Evolutionary conservation across 2,329 filamentous ascomycete genomes (phyloP).

Genomic region (Beauveria sp.): DNA sequence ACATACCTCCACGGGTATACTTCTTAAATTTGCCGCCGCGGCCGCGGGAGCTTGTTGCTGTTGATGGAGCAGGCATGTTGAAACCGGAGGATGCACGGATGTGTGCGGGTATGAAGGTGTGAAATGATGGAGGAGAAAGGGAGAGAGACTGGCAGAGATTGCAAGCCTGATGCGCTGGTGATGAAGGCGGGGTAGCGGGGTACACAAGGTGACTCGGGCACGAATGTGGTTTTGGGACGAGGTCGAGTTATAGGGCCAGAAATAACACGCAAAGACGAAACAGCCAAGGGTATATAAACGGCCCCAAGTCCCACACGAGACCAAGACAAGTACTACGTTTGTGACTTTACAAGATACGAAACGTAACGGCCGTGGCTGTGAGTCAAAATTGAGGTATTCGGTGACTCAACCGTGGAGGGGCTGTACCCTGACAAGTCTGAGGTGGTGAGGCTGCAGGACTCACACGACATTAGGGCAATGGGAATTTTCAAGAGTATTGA

Average conservation of each 20-base stretch:
- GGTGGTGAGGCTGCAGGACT: not conserved
- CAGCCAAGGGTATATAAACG: not conserved
- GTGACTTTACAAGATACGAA: too few relatives aligned
- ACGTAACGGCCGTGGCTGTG: not conserved
- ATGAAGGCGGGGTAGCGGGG: slow-evolving; percentile 12
- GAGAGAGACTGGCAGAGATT: not conserved
- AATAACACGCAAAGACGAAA: not conserved
- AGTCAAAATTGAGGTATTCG: not conserved
- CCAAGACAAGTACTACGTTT: too few relatives aligned
- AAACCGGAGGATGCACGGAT: slow-evolving; percentile 10
- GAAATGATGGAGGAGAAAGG: not conserved
- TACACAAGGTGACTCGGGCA: slow-evolving; percentile 3
- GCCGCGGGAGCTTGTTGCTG: slow-evolving; percentile 54
- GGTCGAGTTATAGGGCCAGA: not conserved
- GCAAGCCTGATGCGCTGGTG: slow-evolving; percentile 7
- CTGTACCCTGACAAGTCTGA: not conserved
- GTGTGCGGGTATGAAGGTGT: not conserved
- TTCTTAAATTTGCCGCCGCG: slow-evolving; percentile 93
- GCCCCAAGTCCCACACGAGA: too few relatives aligned
- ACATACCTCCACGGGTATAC: slow-evolving; percentile 75
- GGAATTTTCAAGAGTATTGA: too few relatives aligned
- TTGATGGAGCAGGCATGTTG: slow-evolving; percentile 36
- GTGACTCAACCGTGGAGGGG: slow-evolving; percentile 5
- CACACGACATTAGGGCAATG: not conserved
- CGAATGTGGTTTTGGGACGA: not conserved